Base-by-base conservation (phyloP, 2,329 filamentous ascomycete species). In the Torrubiellomyces zombiae region DNA sequence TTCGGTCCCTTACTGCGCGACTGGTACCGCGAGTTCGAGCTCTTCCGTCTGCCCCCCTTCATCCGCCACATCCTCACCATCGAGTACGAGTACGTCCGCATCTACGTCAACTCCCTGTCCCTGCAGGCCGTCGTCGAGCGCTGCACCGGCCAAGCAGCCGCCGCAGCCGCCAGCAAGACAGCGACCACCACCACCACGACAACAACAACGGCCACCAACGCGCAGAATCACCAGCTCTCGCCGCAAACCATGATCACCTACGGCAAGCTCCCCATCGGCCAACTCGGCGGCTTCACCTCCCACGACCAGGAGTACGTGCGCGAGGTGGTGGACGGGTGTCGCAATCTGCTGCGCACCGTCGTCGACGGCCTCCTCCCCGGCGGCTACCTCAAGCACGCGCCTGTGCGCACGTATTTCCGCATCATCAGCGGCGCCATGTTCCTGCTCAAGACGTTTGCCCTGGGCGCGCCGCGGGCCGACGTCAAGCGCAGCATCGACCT, bases 101-200 rank as follows among this genome's bases (percentile, higher is more conserved):
- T 94, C 25, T 95, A 95, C 44, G 68, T 94, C 54, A 94, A 95
- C 48, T 93, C 85, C 1, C 61, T 98, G 2, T 85, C 85, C 3
- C 58, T 98, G 2, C 89, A 98, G 52, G 89, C 89, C 13, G 83
- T 95, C 4, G 82, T 95, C 5, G 86, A 94, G 50, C 71, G 85
- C 31, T 93, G 81, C 51, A 86, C 82, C 6, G 83, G 67, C 32
- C 77, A 85, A 34, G 72, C 74, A 12, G 56, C 54, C 8, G 57
- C 58, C 29, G 52, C 49, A n/a, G 45, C 52, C 10, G 40, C 42
- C 5, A 45, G 47, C 5, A 51, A 45, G n/a, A n/a, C n/a, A n/a
- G n/a, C n/a, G n/a, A n/a, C n/a, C n/a, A n/a, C n/a, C n/a, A n/a
- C n/a, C n/a, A n/a, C n/a, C n/a, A n/a, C n/a, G n/a, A n/a, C n/a